Evolutionary conservation across 208 protist species (phyloP), one percentile per base, ranked within the genome.

Genomic region (Entamoeba dispar): DNA sequence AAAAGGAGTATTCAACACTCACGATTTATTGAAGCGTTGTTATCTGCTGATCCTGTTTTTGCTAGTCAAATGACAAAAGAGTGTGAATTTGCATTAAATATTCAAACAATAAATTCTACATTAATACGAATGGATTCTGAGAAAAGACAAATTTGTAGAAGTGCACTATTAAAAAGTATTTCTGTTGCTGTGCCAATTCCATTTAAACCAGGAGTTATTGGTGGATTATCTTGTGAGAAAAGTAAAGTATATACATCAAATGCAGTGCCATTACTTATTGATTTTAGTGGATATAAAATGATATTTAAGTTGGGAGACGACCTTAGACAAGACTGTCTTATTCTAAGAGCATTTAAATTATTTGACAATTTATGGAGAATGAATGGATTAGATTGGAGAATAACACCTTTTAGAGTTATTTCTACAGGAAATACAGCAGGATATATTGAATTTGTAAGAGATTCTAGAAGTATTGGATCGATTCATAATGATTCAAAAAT

Each of bases 311-410:
- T 52, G 34, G 92, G 49, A 52, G 96, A 97, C 93, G 96, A 97
- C 93, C 31, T 97, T 22, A 92, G 96, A 10, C 96, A 97, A 52
- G 96, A 97, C 91, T 94, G 94, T 91, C 93, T 97, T 2, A 96
- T 96, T 19, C 93, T 97, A 15, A 96, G 97, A 69, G 93, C 96
- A 93, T 93, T 96, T 43, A 49, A 92, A 27, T 93, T 95, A 31
- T 96, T 96, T 94, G 95, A 96, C 10, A 6, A 94, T 31, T 27
- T 94, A 6, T 97, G 96, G 96, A 31, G 22, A 43, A 47, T n/a
- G 19, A 22, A 91, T 17, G 86, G 86, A 47, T 12, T 47, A 5
- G 86, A 91, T 91, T 91, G 14, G 19, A 15, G 38, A 22, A 47
- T 91, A 5, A 49, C 15, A 47, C 2, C 86, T 47, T 91, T 49